A percentile compares a stretch with the other conserved stretches of the same genome.
These are phyloP conservation scores for Rhododendron vialii DNA, from an alignment of 148 eudicot genomes.

Conservation along the genomic window DNA sequence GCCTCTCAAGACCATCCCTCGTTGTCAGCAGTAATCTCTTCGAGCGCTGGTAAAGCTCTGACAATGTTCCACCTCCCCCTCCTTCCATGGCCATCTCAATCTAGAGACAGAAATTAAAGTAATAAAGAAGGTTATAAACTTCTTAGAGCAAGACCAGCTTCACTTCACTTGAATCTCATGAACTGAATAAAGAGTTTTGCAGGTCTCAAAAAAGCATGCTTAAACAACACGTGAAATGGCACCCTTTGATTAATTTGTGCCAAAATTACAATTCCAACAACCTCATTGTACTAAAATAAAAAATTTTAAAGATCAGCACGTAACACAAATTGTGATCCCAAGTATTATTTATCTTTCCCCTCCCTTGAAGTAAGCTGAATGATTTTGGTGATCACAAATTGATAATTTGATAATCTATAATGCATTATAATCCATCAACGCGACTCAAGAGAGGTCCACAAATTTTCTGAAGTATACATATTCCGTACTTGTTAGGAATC, in stretches of 20 bases:
- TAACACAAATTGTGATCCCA: background rate
- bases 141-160: background rate
- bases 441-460: background rate
- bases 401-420: background rate
- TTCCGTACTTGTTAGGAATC: background rate
- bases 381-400: background rate
- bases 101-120: background rate
- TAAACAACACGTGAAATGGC: background rate
- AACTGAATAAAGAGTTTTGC: background rate
- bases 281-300: background rate
- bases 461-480: no score
- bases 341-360: background rate
- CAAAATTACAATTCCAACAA: background rate
- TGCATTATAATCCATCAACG: background rate
- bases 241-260: background rate
- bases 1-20: conserved; percentile 63
- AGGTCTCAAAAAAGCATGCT: background rate
- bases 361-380: background rate
- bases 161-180: background rate
- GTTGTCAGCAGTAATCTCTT: conserved; percentile 53
- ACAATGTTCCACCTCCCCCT: conserved; percentile 57
- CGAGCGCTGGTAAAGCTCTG: conserved; percentile 71
- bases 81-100: conserved; percentile 23
- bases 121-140: background rate
- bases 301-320: background rate